phyloP scores from a whole-genome alignment of 1,139 yeast genomes.

The Candida sanyaensis region DNA sequence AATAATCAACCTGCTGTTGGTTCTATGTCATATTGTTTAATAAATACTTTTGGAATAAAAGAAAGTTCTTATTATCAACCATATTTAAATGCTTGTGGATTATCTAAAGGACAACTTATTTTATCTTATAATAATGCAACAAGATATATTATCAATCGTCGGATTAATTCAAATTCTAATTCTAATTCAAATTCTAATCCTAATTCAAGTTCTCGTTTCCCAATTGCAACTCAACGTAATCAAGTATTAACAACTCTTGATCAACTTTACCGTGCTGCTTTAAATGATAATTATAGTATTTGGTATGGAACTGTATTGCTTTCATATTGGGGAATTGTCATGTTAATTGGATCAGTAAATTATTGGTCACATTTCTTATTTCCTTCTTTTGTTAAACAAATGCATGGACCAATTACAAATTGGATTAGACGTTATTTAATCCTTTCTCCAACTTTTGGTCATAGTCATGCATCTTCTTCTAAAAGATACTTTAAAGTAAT shows the following conservation, averaged over 20 bases:
- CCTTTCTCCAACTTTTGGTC: conserved; percentile 13
- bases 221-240: conserved; percentile 25
- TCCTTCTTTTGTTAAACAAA: conserved; percentile 14
- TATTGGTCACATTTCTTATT: conserved; percentile 22
- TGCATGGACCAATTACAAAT: conserved; percentile 12
- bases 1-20: conserved; percentile 37
- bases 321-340: conserved; percentile 22
- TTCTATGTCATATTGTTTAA: conserved; percentile 34
- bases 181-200: too few species aligned
- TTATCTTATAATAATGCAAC: conserved; percentile 31
- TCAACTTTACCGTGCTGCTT: conserved; percentile 2
- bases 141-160: conserved; percentile 19
- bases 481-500: background rate
- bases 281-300: conserved; percentile 10
- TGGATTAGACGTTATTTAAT: conserved; percentile 12
- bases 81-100: conserved; percentile 24
- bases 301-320: conserved; percentile 19
- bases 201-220: conserved; percentile 27
- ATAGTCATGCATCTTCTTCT: conserved; percentile 10
- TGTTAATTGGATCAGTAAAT: conserved; percentile 19
- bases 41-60: conserved; percentile 12
- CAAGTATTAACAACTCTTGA: background rate
- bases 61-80: conserved; percentile 18
- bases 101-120: conserved; percentile 22
- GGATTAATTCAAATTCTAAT: too few species aligned